phyloP scores from a whole-genome alignment of 2,329 filamentous ascomycete species.

The Colletotrichum endophyticum region DNA sequence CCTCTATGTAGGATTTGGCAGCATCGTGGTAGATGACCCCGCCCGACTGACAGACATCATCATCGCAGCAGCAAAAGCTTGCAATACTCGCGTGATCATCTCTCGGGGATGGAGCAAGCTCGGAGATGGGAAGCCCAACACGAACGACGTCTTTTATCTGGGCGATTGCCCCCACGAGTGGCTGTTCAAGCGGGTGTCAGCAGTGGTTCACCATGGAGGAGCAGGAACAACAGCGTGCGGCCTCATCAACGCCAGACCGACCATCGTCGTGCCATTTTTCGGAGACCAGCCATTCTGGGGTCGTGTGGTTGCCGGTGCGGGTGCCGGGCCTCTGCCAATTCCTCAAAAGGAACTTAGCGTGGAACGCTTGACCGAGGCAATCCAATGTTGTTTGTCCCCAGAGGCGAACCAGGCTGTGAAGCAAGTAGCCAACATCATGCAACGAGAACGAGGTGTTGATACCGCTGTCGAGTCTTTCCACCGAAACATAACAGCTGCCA shows the following conservation, averaged over 20 bases:
- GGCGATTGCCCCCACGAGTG: conserved; percentile 62
- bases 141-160: conserved; percentile 47
- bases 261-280: conserved; percentile 58
- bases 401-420: conserved; percentile 31
- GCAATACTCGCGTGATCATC: conserved; percentile 54
- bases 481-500: conserved; percentile 33
- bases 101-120: conserved; percentile 37
- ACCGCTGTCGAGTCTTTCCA: conserved; percentile 43
- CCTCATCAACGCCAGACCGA: conserved; percentile 54
- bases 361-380: conserved; percentile 38
- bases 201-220: conserved; percentile 64
- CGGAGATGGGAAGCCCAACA: conserved; percentile 2
- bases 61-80: conserved; percentile 41
- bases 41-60: conserved; percentile 41
- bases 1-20: conserved; percentile 50
- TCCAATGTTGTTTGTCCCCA: conserved; percentile 35
- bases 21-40: conserved; percentile 53
- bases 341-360: conserved; percentile 36
- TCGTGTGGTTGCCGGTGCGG: conserved; percentile 39
- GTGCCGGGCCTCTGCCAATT: conserved; percentile 42
- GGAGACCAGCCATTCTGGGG: conserved; percentile 51
- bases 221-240: conserved; percentile 64
- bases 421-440: conserved; percentile 38
- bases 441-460: conserved; percentile 29
- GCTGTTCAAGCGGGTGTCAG: conserved; percentile 60